Evolutionary conservation across 176 grass and related monocot species (phyloP).

Genomic region (Bromus sterilis): DNA sequence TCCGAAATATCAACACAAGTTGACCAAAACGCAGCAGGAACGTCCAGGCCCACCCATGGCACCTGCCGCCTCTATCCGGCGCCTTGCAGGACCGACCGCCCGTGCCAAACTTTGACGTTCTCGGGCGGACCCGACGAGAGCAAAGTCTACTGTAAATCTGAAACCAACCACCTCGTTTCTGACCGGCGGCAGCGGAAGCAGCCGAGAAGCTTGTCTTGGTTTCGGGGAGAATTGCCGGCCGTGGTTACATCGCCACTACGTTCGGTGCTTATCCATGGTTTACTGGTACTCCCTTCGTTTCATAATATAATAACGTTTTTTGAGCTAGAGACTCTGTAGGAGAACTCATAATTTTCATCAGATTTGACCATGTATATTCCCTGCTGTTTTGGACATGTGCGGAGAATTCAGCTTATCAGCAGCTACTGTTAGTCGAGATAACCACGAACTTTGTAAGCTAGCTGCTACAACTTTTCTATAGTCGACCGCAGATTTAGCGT

Average conservation of each 20-base stretch:
- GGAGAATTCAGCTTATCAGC: background rate
- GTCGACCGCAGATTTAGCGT: background rate
- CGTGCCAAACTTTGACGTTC: conserved; percentile 33
- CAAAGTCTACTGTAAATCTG: background rate
- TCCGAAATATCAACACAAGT: background rate
- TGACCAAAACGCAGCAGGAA: background rate
- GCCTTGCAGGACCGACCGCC: background rate
- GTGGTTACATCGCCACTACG: background rate
- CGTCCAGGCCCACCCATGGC: background rate
- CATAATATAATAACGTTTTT: no score
- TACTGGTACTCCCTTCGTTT: no score
- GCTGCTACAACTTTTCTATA: background rate
- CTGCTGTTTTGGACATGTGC: no score
- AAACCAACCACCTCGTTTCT: conserved; percentile 5
- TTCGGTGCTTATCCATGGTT: background rate
- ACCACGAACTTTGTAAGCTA: background rate
- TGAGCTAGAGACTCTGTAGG: no score
- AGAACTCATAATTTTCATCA: background rate
- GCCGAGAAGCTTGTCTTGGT: conserved; percentile 17
- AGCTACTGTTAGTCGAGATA: background rate
- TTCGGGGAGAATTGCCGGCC: background rate
- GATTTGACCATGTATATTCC: conserved; percentile 13
- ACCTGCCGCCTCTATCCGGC: background rate
- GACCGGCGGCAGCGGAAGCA: conserved; percentile 23
- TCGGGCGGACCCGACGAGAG: background rate